phyloP scores from a whole-genome alignment of 768 basidiomycete species.

The Rhizopogon vesiculosus region DNA sequence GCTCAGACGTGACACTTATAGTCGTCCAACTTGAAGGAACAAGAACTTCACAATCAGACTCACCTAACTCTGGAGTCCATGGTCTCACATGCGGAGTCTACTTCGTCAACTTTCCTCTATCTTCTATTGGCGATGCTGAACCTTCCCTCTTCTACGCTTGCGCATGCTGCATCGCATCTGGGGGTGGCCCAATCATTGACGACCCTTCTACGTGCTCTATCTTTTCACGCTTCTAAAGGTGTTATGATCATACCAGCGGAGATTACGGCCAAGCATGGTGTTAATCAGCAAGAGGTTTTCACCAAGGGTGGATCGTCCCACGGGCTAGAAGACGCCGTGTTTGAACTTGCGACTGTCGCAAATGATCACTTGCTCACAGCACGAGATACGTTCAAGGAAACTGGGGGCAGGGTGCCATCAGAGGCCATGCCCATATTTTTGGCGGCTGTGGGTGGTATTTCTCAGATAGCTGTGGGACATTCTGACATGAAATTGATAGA shows the following conservation, averaged over 20 bases:
- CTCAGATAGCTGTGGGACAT: not conserved
- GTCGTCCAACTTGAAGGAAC: constrained; percentile 41
- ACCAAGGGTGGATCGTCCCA: constrained; percentile 45
- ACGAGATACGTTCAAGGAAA: constrained; percentile 58
- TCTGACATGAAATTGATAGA: constrained; percentile 32
- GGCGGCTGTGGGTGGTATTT: constrained; percentile 51
- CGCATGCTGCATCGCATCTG: constrained; percentile 80
- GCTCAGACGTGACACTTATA: constrained; percentile 9
- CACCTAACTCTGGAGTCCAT: constrained; percentile 67
- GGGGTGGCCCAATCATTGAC: constrained; percentile 69
- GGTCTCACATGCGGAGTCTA: constrained; percentile 73
- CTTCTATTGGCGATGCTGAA: constrained; percentile 65
- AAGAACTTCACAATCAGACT: constrained; percentile 58
- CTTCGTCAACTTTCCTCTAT: constrained; percentile 75
- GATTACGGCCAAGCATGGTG: constrained; percentile 71
- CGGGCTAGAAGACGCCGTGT: constrained; percentile 74
- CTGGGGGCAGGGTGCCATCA: constrained; percentile 47
- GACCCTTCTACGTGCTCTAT: constrained; percentile 70
- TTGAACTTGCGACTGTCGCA: constrained; percentile 75
- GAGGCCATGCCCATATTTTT: constrained; percentile 70
- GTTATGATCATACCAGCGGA: constrained; percentile 77
- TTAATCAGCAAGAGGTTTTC: constrained; percentile 78
- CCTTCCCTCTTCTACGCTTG: constrained; percentile 49
- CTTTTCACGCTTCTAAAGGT: constrained; percentile 70
- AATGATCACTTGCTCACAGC: constrained; percentile 79